Percentiles rank a stretch among this genome's conserved stretches.
phyloP scores from a whole-genome alignment of 2,329 filamentous ascomycete species.

The Aspergillus proliferans region DNA sequence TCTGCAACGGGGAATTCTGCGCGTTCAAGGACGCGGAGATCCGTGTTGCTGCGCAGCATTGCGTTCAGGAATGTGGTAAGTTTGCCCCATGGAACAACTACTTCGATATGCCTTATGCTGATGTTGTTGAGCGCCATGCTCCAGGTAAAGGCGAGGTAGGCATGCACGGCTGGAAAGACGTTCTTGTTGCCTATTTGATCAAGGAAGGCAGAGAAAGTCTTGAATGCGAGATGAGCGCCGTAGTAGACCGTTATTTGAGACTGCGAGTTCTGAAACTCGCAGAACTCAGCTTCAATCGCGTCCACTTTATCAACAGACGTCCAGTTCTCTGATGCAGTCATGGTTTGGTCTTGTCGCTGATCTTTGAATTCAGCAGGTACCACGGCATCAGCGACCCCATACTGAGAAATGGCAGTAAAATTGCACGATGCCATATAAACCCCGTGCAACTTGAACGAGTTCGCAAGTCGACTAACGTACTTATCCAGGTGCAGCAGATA shows the following conservation, averaged over 20 bases:
- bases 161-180: constrained; percentile 50
- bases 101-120: constrained; percentile 36
- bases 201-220: constrained; percentile 40
- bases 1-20: constrained; percentile 38
- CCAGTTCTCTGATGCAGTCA: constrained; percentile 19
- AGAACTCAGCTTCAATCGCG: constrained; percentile 9
- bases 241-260: constrained; percentile 26
- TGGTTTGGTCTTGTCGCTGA: constrained; percentile 6
- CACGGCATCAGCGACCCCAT: constrained; percentile 39
- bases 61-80: constrained; percentile 50
- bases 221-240: constrained; percentile 36
- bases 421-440: constrained; percentile 51
- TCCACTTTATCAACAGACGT: constrained; percentile 7
- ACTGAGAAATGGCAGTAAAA: constrained; percentile 51
- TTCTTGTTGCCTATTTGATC: constrained; percentile 46
- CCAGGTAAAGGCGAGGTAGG: constrained; percentile 50
- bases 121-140: constrained; percentile 32
- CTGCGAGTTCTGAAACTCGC: constrained; percentile 9
- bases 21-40: constrained; percentile 30
- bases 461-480: constrained; percentile 42
- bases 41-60: constrained; percentile 37
- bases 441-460: constrained; percentile 49
- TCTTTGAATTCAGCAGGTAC: constrained; percentile 23
- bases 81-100: constrained; percentile 46
- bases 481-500: constrained; percentile 43